Conservation (phyloP, 257 asterid species). For the Dorcoceras hygrometricum region DNA sequence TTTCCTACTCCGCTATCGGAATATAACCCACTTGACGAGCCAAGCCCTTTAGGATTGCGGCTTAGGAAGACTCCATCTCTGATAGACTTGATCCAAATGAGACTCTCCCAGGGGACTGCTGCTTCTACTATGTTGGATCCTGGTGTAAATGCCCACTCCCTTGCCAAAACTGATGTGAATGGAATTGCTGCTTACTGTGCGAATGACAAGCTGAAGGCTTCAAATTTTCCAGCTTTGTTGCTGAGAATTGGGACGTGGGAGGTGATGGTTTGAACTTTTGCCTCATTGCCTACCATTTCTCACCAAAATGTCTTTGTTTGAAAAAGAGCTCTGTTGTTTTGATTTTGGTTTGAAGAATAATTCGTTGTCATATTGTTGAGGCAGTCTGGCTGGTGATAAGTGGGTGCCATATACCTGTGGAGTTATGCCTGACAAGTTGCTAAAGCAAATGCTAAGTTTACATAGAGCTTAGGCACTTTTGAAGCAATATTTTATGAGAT, state of each 20-base stretch:
- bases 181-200: conserved; percentile 31
- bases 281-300: not conserved
- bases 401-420: not conserved
- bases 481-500: not conserved
- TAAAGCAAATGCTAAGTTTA: not conserved
- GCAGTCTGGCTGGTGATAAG: not conserved
- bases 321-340: not conserved
- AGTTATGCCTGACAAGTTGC: not conserved
- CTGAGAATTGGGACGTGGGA: conserved; percentile 86
- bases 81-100: conserved; percentile 66
- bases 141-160: conserved; percentile 2
- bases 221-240: conserved; percentile 61
- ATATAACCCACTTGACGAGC: conserved; percentile 67
- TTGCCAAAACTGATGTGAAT: not conserved
- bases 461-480: not conserved
- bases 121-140: conserved; percentile 24
- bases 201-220: conserved; percentile 75
- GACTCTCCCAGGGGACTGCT: conserved; percentile 41
- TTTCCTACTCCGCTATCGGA: conserved; percentile 32
- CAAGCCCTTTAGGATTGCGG: conserved; percentile 76
- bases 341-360: not conserved
- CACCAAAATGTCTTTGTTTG: conserved; percentile 3
- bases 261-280: conserved; percentile 39
- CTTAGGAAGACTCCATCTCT: conserved; percentile 73
- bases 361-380: not conserved